phyloP scores from a whole-genome alignment of 192 early-diverging fungal species.

The Rhizophagus clarus region DNA sequence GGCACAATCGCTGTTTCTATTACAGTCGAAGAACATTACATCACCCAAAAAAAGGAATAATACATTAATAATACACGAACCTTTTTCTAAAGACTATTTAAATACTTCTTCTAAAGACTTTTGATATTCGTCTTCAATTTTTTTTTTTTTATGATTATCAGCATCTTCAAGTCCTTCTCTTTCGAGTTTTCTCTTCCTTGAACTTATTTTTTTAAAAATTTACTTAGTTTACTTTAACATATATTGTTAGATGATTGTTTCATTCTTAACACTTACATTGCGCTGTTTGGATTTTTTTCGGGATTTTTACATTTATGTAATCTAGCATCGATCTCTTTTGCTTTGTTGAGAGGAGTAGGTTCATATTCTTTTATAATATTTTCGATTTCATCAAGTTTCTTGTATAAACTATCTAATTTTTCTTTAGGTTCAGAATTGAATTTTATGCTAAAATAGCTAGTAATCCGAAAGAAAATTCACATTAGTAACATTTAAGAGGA shows the following conservation, averaged over 20 bases:
- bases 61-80: neutral
- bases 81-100: neutral
- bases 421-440: conserved; percentile 33
- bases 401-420: conserved; percentile 45
- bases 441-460: conserved; percentile 39
- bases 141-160: conserved; percentile 4
- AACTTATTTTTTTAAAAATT: conserved; percentile 1
- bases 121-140: conserved; percentile 14
- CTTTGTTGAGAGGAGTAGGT: conserved; percentile 48
- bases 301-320: conserved; percentile 72
- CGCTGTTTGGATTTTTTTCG: conserved; percentile 70
- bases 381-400: conserved; percentile 57
- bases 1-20: too few relatives aligned
- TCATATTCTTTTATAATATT: conserved; percentile 44
- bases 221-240: neutral
- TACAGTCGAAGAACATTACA: neutral
- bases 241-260: neutral
- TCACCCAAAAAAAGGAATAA: neutral
- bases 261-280: conserved; percentile 44
- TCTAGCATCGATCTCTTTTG: conserved; percentile 61
- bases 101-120: neutral
- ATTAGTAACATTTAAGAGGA: neutral
- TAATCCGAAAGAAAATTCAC: conserved; percentile 37
- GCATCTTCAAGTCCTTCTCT: conserved; percentile 8
- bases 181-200: conserved; percentile 17